Conservation (phyloP, 164 flowering plant genomes). For the Stephania yunnanensis region DNA sequence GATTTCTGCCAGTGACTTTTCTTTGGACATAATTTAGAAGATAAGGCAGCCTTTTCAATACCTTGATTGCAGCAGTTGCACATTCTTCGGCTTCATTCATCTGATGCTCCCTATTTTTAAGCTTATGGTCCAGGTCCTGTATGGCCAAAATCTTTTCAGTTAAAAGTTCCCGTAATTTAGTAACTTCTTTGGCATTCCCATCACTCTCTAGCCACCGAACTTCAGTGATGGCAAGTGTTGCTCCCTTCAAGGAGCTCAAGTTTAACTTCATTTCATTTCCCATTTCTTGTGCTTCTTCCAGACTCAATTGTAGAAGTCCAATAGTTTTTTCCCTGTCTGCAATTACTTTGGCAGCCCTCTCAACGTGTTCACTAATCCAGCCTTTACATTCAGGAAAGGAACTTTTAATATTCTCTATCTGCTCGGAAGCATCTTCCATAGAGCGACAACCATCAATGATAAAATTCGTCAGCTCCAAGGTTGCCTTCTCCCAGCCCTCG, state of each 20-base stretch:
- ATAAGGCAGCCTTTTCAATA: conserved; percentile 27
- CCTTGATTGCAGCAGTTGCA: conserved; percentile 34
- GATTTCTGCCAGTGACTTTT: conserved; percentile 5
- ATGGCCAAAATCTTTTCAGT: conserved; percentile 26
- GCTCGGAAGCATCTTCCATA: conserved; percentile 55
- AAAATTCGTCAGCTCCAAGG: conserved; percentile 53
- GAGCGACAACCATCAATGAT: conserved; percentile 66
- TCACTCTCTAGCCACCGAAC: conserved; percentile 31
- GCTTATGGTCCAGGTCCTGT: conserved; percentile 24
- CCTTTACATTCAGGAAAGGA: conserved; percentile 49
- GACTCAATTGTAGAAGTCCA: conserved; percentile 36
- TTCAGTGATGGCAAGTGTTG: conserved; percentile 59
- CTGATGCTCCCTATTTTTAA: conserved; percentile 27
- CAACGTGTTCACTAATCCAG: conserved; percentile 50
- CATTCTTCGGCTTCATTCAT: conserved; percentile 34
- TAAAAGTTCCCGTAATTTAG: conserved; percentile 22
- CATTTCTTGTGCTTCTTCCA: conserved; percentile 58
- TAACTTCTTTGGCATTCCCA: conserved; percentile 27
- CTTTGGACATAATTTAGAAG: conserved; percentile 6
- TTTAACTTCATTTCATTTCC: conserved; percentile 50
- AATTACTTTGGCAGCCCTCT: conserved; percentile 47
- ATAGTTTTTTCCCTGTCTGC: conserved; percentile 63
- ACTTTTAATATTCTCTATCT: conserved; percentile 46
- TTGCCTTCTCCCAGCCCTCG: conserved; percentile 74
- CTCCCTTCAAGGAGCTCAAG: conserved; percentile 56